Evolutionary conservation across 148 eudicot genomes (phyloP), one percentile per base, ranked within the genome.

Genomic region (Chenopodium formosanum): DNA sequence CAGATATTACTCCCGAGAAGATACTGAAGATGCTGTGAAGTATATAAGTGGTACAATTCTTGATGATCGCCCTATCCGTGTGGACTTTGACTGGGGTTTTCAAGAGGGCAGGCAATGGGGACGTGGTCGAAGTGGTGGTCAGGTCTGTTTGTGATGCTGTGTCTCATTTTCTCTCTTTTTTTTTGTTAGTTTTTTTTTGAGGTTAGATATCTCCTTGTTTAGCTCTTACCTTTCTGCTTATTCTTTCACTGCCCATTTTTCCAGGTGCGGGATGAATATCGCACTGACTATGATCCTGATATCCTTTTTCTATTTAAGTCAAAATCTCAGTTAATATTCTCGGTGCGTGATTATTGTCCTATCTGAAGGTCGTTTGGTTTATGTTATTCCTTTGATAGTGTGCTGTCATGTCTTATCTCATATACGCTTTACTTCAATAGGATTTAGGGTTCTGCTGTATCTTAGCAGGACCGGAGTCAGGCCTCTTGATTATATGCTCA

Each of bases 71-170:
- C 97, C 97, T 74, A 93, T 95, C 84, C 97, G 99, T 84, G 99
- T 88, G 56, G 97, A 95, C 89, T 95, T 95, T 82, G 99, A 93
- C 88, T 95, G 99, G 99, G 99, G 97, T 70, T 95, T 95, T 84
- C 97, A 93, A 87, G 99, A 95, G 77, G 99, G 99, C 70, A 90
- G 97, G 80, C 99, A 95, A 81, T 95, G 99, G 99, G 98, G 98
- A 23, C 97, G 97, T 84, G 98, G 98, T 74, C 90, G 97, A 78
- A 95, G 97, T 91, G 98, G 98, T 85, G 98, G 98, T 73, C 98
- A 95, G 62, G 62, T 56, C 22, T 14, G 62, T 56, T 56, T 3
- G 62, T 13, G 4, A 56, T 56, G 32, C 22, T 47, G 48, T 76
- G 53, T 53, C 27, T 74, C 50, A 60, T 40, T 74, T 56, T 68